A percentile compares a stretch with the other conserved stretches of the same genome.
These are phyloP conservation scores for Aspergillus kassunensis DNA, from an alignment of 495 filamentous ascomycete genomes.

Conservation along the genomic window DNA sequence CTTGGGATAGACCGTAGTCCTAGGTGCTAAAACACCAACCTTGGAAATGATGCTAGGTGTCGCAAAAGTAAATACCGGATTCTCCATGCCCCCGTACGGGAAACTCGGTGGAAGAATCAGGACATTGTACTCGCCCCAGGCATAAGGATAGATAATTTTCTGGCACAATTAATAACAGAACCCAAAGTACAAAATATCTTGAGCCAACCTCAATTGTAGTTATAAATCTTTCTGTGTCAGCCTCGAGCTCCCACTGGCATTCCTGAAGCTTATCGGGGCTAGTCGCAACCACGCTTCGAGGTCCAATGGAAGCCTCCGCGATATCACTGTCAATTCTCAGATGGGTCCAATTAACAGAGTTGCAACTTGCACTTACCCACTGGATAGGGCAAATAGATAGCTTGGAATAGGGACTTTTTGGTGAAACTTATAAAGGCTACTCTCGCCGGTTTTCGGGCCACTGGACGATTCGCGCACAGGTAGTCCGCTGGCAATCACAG, in stretches of 20 bases:
- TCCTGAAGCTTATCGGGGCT: slow-evolving; percentile 80
- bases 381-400: slow-evolving; percentile 89
- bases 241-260: slow-evolving; percentile 86
- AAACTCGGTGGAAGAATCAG: slow-evolving; percentile 87
- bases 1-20: no score
- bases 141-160: slow-evolving; percentile 81
- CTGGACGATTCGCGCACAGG: slow-evolving; percentile 52
- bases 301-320: slow-evolving; percentile 75
- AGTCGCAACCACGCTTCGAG: slow-evolving; percentile 75
- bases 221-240: slow-evolving; percentile 86
- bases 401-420: slow-evolving; percentile 90
- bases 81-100: slow-evolving; percentile 91
- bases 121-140: slow-evolving; percentile 93
- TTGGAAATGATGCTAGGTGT: slow-evolving; percentile 90
- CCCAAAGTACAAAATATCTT: slow-evolving; percentile 4
- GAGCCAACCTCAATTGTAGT: slow-evolving; percentile 66
- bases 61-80: slow-evolving; percentile 88
- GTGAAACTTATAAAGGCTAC: slow-evolving; percentile 70
- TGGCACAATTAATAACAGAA: slow-evolving; percentile 13
- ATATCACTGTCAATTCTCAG: slow-evolving; percentile 57
- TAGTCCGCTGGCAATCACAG: slow-evolving; percentile 84
- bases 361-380: slow-evolving; percentile 47
- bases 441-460: slow-evolving; percentile 31
- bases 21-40: no score
- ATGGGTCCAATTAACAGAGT: background rate